phyloP scores from a whole-genome alignment of 805 yeast genomes.

The Nakazawaea holstii region DNA sequence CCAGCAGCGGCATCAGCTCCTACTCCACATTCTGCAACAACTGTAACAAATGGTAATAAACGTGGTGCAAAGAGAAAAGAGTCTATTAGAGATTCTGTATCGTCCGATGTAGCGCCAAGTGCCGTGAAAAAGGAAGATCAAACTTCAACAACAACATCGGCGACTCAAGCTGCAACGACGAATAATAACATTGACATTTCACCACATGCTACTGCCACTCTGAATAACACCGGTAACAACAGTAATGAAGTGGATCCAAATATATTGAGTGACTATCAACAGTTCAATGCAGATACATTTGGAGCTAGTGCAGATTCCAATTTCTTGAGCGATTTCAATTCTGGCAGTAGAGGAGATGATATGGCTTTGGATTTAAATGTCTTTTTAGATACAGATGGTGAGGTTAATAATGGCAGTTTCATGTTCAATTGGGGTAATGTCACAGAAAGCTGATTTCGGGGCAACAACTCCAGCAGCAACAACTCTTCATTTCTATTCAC shows the following conservation, averaged over 20 bases:
- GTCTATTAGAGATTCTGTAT: slow-evolving; percentile 6
- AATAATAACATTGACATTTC: neutral
- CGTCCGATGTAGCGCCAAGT: neutral
- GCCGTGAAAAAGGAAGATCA: neutral
- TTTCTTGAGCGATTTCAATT: slow-evolving; percentile 8
- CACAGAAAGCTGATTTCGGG: slow-evolving; percentile 10
- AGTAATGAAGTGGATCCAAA: slow-evolving; percentile 6
- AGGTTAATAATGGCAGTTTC: slow-evolving; percentile 6
- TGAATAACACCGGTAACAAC: neutral
- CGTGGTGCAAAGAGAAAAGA: slow-evolving; percentile 13
- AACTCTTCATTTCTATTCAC: neutral
- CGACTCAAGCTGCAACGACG: neutral
- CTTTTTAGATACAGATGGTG: slow-evolving; percentile 9
- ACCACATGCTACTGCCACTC: neutral
- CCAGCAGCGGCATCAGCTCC: slow-evolving; percentile 3
- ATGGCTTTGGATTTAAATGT: slow-evolving; percentile 11
- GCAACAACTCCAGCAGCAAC: too few species aligned
- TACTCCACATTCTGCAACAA: slow-evolving; percentile 3
- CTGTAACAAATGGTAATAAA: slow-evolving; percentile 10
- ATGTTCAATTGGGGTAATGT: slow-evolving; percentile 12
- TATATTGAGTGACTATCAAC: slow-evolving; percentile 10
- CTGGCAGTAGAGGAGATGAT: slow-evolving; percentile 8
- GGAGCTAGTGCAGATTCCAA: slow-evolving; percentile 10
- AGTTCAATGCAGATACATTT: slow-evolving; percentile 9
- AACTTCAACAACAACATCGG: neutral